Conservation (phyloP, 2,329 filamentous ascomycete genomes). For the Cadophora sp. region DNA sequence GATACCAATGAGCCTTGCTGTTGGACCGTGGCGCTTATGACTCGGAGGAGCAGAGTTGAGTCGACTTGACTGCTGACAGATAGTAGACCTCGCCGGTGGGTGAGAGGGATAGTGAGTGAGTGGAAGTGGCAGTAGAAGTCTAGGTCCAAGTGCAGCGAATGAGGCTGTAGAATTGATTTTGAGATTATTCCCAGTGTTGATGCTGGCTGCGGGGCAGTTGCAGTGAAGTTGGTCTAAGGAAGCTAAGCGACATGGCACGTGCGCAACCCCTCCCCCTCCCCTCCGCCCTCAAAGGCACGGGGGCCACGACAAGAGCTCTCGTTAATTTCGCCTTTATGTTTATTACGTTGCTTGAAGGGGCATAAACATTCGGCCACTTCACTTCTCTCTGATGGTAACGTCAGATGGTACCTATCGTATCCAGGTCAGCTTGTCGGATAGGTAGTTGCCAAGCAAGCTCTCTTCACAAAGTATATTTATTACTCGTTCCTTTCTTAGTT, state of each 20-base stretch:
- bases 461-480: background rate
- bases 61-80: background rate
- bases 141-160: background rate
- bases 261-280: background rate
- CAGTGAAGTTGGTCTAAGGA: no score
- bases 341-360: no score
- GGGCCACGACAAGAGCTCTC: no score
- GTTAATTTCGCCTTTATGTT: no score
- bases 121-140: no score
- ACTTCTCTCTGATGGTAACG: no score
- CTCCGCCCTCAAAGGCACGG: background rate
- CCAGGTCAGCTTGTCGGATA: no score
- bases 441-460: no score
- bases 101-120: background rate
- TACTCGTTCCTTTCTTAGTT: background rate
- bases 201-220: constrained; percentile 7
- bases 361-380: no score
- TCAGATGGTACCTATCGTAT: no score
- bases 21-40: background rate
- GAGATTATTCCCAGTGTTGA: constrained; percentile 17
- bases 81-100: background rate
- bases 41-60: background rate
- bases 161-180: background rate
- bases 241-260: constrained; percentile 10
- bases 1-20: no score